Percentiles rank a stretch among this genome's conserved stretches.
These are phyloP conservation scores for Orbilia javanica DNA, from an alignment of 2,329 filamentous ascomycete genomes.

Conservation along the genomic window DNA sequence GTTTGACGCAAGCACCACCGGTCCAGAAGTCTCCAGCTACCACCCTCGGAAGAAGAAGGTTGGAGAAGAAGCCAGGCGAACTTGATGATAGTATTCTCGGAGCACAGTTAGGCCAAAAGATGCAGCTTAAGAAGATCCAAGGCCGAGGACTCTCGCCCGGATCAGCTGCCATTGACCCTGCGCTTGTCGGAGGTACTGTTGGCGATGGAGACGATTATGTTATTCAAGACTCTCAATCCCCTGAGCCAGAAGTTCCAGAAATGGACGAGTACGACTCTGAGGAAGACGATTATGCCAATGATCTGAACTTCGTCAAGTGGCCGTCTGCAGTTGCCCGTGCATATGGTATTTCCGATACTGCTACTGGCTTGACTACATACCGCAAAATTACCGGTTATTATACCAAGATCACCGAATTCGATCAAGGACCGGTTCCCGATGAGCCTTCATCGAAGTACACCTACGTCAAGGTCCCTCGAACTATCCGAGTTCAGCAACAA, in stretches of 20 bases:
- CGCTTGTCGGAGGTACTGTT: constrained; percentile 42
- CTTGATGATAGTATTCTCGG: constrained; percentile 32
- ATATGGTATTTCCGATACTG: constrained; percentile 48
- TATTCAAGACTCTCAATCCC: constrained; percentile 55
- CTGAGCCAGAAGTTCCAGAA: constrained; percentile 43
- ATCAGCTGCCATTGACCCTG: constrained; percentile 50
- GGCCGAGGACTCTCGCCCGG: constrained; percentile 40
- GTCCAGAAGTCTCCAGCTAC: constrained; percentile 55
- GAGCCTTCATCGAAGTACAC: constrained; percentile 56
- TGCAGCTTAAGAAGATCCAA: constrained; percentile 42
- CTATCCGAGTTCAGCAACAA: constrained; percentile 54
- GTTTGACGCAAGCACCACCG: constrained; percentile 50
- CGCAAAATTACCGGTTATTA: constrained; percentile 54
- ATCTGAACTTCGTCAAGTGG: constrained; percentile 57
- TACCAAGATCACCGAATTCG: constrained; percentile 54
- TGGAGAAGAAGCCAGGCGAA: constrained; percentile 51
- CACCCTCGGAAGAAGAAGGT: constrained; percentile 40
- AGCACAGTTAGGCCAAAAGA: constrained; percentile 15
- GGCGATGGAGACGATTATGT: constrained; percentile 45
- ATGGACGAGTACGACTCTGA: constrained; percentile 56
- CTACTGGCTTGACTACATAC: constrained; percentile 37
- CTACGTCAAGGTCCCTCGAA: constrained; percentile 53
- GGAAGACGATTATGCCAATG: constrained; percentile 55
- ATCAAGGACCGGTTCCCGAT: constrained; percentile 52
- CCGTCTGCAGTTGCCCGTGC: constrained; percentile 55